Evolutionary conservation across 495 filamentous ascomycete genomes (phyloP).

Genomic region (Penicillium angulare): DNA sequence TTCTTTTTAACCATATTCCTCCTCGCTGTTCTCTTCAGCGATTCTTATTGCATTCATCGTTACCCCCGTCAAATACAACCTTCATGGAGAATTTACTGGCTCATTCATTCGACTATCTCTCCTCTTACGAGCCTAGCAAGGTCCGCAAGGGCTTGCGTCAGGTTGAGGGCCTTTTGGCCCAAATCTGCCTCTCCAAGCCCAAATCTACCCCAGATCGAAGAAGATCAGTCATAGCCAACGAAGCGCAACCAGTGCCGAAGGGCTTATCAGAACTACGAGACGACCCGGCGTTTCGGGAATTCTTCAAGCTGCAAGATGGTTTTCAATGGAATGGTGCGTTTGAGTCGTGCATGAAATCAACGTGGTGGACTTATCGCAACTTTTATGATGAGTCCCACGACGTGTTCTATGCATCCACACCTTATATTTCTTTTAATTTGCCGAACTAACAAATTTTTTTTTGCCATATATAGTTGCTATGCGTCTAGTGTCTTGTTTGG

Average conservation of each 20-base stretch:
- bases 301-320: slow-evolving; percentile 93
- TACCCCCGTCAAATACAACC: background rate
- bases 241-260: slow-evolving; percentile 55
- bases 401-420: too few species aligned
- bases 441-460: background rate
- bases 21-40: too few species aligned
- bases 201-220: slow-evolving; percentile 44
- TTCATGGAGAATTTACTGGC: slow-evolving; percentile 89
- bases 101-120: slow-evolving; percentile 93
- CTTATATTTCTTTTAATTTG: too few species aligned
- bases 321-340: slow-evolving; percentile 91
- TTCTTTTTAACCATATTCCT: background rate
- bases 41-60: too few species aligned
- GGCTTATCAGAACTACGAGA: slow-evolving; percentile 65
- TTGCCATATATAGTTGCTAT: slow-evolving; percentile 60
- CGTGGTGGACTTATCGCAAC: background rate
- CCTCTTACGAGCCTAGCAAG: slow-evolving; percentile 84
- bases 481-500: slow-evolving; percentile 81
- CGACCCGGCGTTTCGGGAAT: slow-evolving; percentile 92
- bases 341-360: background rate
- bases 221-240: slow-evolving; percentile 35
- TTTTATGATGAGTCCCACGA: background rate
- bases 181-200: slow-evolving; percentile 80
- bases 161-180: slow-evolving; percentile 92
- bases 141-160: slow-evolving; percentile 92